phyloP scores from a whole-genome alignment of 345 rosid species.

The Citrus glauca region DNA sequence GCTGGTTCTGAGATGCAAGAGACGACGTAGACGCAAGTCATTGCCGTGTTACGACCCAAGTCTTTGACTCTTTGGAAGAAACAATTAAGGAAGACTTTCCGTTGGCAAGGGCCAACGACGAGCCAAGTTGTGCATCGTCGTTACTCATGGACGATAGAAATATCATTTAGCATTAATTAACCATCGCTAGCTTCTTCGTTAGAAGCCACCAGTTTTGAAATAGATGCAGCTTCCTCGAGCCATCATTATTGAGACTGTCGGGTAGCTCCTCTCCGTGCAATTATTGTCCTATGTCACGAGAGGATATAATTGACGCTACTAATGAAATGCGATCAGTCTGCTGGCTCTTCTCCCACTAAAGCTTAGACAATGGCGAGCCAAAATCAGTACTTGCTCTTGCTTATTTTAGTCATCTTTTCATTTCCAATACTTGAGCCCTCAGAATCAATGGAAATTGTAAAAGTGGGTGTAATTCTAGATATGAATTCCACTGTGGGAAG shows the following conservation, averaged over 20 bases:
- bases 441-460: neutral
- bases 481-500: slow-evolving; percentile 12
- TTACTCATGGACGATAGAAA: neutral
- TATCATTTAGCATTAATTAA: neutral
- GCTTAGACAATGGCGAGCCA: neutral
- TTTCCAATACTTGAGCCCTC: neutral
- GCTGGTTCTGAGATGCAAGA: no score
- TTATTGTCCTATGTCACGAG: neutral
- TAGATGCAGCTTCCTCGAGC: neutral
- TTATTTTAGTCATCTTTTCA: neutral
- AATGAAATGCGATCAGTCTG: neutral
- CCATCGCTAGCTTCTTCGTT: no score
- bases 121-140: no score
- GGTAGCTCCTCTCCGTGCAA: no score
- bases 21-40: no score
- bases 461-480: slow-evolving; percentile 40
- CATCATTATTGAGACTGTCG: neutral
- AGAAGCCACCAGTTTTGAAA: no score
- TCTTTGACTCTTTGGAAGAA: no score
- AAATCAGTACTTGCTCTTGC: neutral
- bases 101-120: no score
- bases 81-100: no score
- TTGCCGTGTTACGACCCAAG: no score
- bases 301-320: neutral
- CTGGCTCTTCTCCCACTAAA: neutral